Conservation (phyloP, 805 yeast genomes). For the Saturnispora halmiae region DNA sequence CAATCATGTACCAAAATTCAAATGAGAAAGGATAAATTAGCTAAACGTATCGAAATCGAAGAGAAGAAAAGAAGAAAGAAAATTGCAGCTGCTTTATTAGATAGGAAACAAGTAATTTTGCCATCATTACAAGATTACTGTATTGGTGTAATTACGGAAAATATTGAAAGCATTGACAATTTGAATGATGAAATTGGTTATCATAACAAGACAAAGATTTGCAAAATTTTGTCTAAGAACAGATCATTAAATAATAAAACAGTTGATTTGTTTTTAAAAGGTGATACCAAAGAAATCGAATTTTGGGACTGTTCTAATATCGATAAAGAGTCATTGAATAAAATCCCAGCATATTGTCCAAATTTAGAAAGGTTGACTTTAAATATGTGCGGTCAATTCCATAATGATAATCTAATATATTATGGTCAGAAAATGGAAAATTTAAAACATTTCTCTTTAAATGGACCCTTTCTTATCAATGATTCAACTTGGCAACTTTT, state of each 20-base stretch:
- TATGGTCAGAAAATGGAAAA: constrained; percentile 48
- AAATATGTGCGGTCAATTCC: constrained; percentile 89
- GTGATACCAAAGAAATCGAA: constrained; percentile 47
- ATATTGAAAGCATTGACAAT: constrained; percentile 67
- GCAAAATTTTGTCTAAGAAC: constrained; percentile 71
- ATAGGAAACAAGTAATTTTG: constrained; percentile 51
- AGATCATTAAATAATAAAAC: constrained; percentile 71
- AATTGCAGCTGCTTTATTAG: constrained; percentile 76
- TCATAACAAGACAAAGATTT: constrained; percentile 58
- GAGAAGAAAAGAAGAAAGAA: constrained; percentile 69
- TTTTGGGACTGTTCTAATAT: constrained; percentile 92
- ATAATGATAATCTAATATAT: constrained; percentile 63
- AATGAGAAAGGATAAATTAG: constrained; percentile 35
- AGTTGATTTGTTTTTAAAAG: constrained; percentile 59
- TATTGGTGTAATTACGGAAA: constrained; percentile 52
- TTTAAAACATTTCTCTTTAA: constrained; percentile 51
- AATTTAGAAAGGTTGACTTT: constrained; percentile 54
- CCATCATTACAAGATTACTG: constrained; percentile 80
- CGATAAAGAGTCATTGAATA: constrained; percentile 51
- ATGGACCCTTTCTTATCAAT: constrained; percentile 85
- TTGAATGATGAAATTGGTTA: constrained; percentile 80
- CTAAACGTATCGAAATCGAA: constrained; percentile 44
- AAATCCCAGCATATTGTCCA: constrained; percentile 75
- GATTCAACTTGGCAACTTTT: constrained; percentile 70
- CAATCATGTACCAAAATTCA: constrained; percentile 45